phyloP scores from a whole-genome alignment of 2,329 filamentous ascomycete genomes.

The Hymenoscyphus infarciens region DNA sequence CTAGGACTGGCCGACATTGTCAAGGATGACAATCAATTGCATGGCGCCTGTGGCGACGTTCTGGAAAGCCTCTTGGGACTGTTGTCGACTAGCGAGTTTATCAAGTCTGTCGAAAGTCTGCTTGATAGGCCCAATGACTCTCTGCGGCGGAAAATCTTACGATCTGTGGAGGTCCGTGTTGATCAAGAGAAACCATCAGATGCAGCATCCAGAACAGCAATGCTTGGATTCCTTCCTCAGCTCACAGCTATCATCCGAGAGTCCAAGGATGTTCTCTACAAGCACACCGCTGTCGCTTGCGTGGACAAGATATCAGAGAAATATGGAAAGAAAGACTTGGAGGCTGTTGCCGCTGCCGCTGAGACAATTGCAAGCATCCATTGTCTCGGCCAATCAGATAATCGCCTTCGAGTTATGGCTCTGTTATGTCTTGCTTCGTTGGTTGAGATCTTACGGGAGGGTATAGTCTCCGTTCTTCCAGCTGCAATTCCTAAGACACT shows the following conservation, averaged over 20 bases:
- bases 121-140: constrained; percentile 72
- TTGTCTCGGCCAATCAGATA: constrained; percentile 72
- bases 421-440: constrained; percentile 84
- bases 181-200: constrained; percentile 69
- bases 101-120: constrained; percentile 80
- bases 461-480: constrained; percentile 79
- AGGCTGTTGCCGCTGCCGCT: constrained; percentile 71
- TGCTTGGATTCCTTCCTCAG: constrained; percentile 76
- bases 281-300: constrained; percentile 82
- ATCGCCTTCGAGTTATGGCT: constrained; percentile 75
- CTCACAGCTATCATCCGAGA: constrained; percentile 73
- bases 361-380: constrained; percentile 70
- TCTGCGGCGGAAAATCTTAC: constrained; percentile 74
- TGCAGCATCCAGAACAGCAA: constrained; percentile 60
- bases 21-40: constrained; percentile 52
- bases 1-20: constrained; percentile 63
- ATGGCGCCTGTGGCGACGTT: constrained; percentile 62
- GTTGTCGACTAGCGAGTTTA: constrained; percentile 81
- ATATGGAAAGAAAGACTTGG: constrained; percentile 87
- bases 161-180: constrained; percentile 76
- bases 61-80: constrained; percentile 79
- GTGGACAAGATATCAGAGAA: constrained; percentile 92
- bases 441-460: constrained; percentile 82
- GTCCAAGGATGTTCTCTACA: constrained; percentile 69
- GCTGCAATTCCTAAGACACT: constrained; percentile 69